Evolutionary conservation across 208 protist genomes (phyloP), one percentile per base, ranked within the genome.

Genomic region (Angomonas desouzai): DNA sequence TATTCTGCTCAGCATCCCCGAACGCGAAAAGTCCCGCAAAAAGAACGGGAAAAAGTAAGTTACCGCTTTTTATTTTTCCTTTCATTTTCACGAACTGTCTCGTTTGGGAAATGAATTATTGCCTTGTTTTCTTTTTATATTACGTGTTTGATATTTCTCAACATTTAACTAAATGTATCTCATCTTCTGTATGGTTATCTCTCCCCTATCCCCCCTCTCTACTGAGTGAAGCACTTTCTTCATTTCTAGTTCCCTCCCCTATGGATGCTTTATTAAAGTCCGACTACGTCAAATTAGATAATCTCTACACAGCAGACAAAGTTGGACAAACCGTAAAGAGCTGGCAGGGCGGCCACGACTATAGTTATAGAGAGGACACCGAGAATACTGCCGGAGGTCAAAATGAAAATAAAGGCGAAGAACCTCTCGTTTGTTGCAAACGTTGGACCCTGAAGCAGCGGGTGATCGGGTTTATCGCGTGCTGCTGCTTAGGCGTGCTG

Each of bases 1-100:
- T n/a, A 82, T 91, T 0, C 64, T 90, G 2, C 53, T 87, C 20
- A 90, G 83, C 3, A 89, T 88, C 30, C 85, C 83, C 16, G 55
- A 91, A 55, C 76, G 74, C 1, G 78, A 89, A 59, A 57, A 43
- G 56, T 59, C 45, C 57, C n/a, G 40, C 30, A 60, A 60, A 29
- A 18, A 23, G 23, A 29, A 29, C 4, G n/a, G 55, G 29, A 60
- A 60, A 28, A 48, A 32, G 27, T 49, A 56, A 48, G 51, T 13
- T 20, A 30, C 25, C 22, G 3, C 45, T 2, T 18, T 61, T 7
- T 27, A 30, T 38, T 29, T n/a, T 62, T 47, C 28, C 38, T 32
- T 20, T 47, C 43, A 28, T 62, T 49, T 27, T 30, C n/a, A n/a
- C n/a, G n/a, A n/a, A n/a, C n/a, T n/a, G n/a, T n/a, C n/a, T n/a